Conservation (phyloP, 148 eudicot genomes). For the Gaultheria prostrata region DNA sequence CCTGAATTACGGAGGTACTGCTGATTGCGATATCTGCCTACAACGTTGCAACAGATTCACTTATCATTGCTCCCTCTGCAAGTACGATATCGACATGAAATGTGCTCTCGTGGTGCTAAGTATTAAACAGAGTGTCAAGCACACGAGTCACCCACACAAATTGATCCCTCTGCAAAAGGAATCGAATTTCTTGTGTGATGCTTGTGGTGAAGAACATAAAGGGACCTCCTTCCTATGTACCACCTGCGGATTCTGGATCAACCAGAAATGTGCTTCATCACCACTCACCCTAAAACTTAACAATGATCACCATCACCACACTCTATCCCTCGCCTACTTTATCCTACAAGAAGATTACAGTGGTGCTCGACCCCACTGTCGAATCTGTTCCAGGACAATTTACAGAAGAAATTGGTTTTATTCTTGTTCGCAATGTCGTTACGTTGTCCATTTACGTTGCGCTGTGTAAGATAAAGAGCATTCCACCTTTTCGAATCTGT, state of each 20-base stretch:
- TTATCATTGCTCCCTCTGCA: neutral
- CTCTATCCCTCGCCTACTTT: neutral
- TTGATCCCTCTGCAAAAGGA: neutral
- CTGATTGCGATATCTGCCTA: neutral
- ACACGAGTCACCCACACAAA: neutral
- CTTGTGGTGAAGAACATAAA: neutral
- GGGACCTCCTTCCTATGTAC: neutral
- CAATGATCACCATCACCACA: neutral
- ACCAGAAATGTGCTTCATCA: neutral
- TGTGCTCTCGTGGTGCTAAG: neutral
- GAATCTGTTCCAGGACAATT: neutral
- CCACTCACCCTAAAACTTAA: neutral
- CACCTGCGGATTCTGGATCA: conserved; percentile 7
- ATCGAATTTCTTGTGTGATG: neutral
- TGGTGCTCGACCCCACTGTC: neutral
- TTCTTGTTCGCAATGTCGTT: neutral
- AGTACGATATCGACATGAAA: neutral
- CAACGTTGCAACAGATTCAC: neutral
- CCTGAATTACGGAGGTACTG: neutral
- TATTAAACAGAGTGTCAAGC: neutral
- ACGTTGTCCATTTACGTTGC: neutral
- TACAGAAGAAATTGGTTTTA: neutral
- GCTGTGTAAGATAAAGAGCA: neutral
- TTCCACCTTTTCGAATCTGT: neutral
- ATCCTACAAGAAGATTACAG: too few species aligned